Percentiles rank a stretch among this genome's conserved stretches.
Conservation (phyloP, 192 early-diverging fungal species). For the Coemansia erecta region DNA sequence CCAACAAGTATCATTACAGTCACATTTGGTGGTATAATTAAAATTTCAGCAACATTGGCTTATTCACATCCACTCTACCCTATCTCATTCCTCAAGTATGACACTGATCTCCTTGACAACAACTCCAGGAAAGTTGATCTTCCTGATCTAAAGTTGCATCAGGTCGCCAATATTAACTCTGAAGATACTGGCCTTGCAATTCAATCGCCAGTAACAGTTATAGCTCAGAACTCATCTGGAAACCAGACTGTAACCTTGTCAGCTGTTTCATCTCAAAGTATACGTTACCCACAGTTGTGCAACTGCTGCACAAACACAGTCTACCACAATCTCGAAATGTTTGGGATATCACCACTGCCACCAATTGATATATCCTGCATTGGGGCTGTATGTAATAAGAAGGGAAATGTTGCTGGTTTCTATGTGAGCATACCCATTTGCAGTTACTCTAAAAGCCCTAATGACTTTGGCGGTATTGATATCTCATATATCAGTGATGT, state of each 20-base stretch:
- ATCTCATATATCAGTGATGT: background rate
- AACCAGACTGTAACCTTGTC: background rate
- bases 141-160: background rate
- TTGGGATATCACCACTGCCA: background rate
- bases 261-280: background rate
- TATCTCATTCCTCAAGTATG: background rate
- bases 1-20: background rate
- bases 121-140: background rate
- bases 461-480: conserved; percentile 15
- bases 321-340: conserved; percentile 3
- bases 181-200: no score
- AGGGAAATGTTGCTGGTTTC: background rate
- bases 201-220: background rate
- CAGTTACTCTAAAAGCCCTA: background rate
- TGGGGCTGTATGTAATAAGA: background rate
- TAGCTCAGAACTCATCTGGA: background rate
- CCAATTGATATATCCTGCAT: background rate
- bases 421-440: conserved; percentile 1
- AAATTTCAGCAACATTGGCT: background rate
- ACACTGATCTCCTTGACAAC: background rate
- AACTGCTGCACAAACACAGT: background rate
- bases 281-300: background rate
- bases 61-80: background rate
- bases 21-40: background rate
- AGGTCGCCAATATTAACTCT: no score